Base-by-base conservation (phyloP, 495 filamentous ascomycete species). In the Annulohypoxylon bovei region DNA sequence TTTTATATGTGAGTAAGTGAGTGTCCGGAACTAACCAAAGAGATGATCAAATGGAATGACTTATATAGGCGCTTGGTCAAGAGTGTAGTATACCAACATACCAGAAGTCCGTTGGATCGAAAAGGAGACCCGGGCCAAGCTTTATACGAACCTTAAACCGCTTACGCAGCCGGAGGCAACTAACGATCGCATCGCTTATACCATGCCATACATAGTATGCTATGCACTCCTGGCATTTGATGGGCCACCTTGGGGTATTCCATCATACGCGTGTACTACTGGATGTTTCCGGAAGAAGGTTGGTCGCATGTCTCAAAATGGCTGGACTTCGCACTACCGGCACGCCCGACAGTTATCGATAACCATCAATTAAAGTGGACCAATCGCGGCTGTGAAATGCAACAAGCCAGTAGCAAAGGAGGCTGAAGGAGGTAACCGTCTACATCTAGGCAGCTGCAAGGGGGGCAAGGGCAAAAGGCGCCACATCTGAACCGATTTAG, bases 161-260 rank as follows among this genome's bases (percentile, higher is more conserved):
- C 63, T 70, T 75, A 72, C 72, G 74, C 59, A 72, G 47, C 28
- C 42, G 30, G 37, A 33, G 56, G 63, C 53, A 49, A 56, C 46
- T 25, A 49, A 65, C 20, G 35, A 28, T 37, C 33, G 28, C 32
- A 12, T 62, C 47, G 50, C 18, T 40, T 27, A 46, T 14, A 32
- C 25, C 12, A 28, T 20, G 28, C 40, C 25, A 42, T n/a, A n/a
- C n/a, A n/a, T n/a, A n/a, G n/a, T n/a, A n/a, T 55, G 16, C 25
- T 54, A 25, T 46, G 40, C 5, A 5, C 1, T 47, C 8, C 23
- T 68, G 62, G 66, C 49, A 56, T 59, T 58, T 57, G 25, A 33
- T 65, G 70, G 70, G 70, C 70, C 70, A 72, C 47, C 54, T 72
- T 65, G 70, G 70, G 64, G 70, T 72, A 68, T 72, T 68, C 65